Conservation (phyloP, 768 basidiomycete genomes). For the Lactarius psammicola region DNA sequence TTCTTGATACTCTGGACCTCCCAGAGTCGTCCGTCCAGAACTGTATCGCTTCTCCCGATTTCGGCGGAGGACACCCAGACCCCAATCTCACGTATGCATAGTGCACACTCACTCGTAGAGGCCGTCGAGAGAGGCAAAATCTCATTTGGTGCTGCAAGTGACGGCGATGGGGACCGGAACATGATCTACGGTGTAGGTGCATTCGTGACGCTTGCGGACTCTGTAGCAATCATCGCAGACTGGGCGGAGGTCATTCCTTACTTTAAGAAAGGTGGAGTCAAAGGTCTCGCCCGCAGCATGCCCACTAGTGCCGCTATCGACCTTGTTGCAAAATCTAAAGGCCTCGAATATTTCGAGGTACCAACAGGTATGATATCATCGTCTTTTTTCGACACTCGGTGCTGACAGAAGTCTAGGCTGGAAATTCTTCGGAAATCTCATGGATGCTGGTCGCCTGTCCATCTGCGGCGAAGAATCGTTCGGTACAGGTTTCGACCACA, state of each 20-base stretch:
- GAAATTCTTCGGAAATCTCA: conserved; percentile 99
- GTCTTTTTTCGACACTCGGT: neutral
- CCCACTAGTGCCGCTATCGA: conserved; percentile 97
- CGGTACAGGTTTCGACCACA: conserved; percentile 99
- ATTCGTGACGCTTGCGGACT: conserved; percentile 96
- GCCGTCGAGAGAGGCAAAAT: conserved; percentile 84
- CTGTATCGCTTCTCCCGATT: conserved; percentile 88
- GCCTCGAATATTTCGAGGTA: conserved; percentile 90
- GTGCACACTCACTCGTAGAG: conserved; percentile 89
- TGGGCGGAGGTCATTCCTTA: conserved; percentile 93
- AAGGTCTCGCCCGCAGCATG: conserved; percentile 96
- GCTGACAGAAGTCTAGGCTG: conserved; percentile 60
- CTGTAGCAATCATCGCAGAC: conserved; percentile 97
- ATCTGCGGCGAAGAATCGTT: conserved; percentile 99
- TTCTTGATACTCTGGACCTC: conserved; percentile 80
- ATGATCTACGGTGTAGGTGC: conserved; percentile 99
- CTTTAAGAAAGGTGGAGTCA: conserved; percentile 87
- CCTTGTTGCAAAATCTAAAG: conserved; percentile 91
- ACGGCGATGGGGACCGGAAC: conserved; percentile 97
- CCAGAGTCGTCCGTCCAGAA: conserved; percentile 85
- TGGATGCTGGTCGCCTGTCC: conserved; percentile 97
- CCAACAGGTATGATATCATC: conserved; percentile 69
- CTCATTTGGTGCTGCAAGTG: conserved; percentile 92
- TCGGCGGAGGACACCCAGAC: conserved; percentile 97
- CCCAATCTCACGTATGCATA: conserved; percentile 98